Evolutionary conservation across 495 filamentous ascomycete genomes (phyloP), one percentile per base, ranked within the genome.

Genomic region (Aspergillus cristatus): DNA sequence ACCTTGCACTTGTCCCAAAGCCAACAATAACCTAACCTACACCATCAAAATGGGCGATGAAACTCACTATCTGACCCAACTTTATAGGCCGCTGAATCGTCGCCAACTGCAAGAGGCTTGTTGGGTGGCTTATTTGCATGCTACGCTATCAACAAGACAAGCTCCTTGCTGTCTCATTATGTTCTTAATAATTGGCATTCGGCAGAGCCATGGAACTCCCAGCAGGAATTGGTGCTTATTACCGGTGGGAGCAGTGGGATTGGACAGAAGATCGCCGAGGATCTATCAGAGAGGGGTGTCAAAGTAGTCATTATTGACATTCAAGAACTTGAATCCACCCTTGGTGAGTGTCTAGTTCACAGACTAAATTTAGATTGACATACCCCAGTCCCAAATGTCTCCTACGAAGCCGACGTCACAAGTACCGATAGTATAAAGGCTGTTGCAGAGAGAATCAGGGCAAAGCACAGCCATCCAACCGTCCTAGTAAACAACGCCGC

Each of bases 401-500:
- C 68, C 59, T 76, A 70, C 63, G 60, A 72, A 26, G 75, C 68
- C 58, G 75, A 79, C 46, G 63, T 79, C 37, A 68, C 73, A 32
- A 68, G 62, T n/a, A 49, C 63, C n/a, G 39, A 57, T 14, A 58
- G 51, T 6, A 52, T 81, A 37, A 42, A 63, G 6, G 35, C 43
- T 14, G 57, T 63, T 8, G 72, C 69, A 11, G 18, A 50, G n/a
- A 22, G 62, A 22, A 62, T 81, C 51, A 63, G 68, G 16, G 45
- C 47, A n/a, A 47, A 63, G 7, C 51, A 76, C 34, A 78, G 78
- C 39, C 17, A 55, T 40, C 79, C 79, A 2, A 82, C 76, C 1
- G 57, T 84, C 32, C 55, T 84, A 1, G 73, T 84, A 53, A 79
- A 81, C 60, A 84, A 82, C 52, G 79, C 79, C 3, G 79, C 76